phyloP scores from a whole-genome alignment of 805 yeast genomes.

The Metschnikowia henanensis region DNA sequence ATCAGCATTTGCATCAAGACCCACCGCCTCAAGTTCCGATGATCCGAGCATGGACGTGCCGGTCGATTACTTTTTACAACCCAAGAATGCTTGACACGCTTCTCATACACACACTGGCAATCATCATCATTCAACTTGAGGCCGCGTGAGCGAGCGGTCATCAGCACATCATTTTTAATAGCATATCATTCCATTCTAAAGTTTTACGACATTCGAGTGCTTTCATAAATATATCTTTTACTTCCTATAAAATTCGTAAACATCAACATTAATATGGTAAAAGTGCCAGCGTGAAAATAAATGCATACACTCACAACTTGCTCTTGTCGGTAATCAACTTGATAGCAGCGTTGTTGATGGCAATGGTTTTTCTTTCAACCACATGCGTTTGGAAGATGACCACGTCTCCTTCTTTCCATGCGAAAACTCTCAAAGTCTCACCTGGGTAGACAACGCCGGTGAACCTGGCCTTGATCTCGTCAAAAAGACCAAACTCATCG shows the following conservation, averaged over 20 bases:
- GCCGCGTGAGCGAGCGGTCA: no score
- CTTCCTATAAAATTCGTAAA: no score
- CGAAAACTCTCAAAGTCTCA: constrained; percentile 74
- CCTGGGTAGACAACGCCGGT: constrained; percentile 94
- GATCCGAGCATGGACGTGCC: background rate
- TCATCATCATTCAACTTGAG: no score
- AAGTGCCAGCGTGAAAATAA: background rate
- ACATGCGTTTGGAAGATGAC: constrained; percentile 81
- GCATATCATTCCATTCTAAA: no score
- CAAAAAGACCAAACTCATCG: constrained; percentile 79
- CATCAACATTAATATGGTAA: no score
- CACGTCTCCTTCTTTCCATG: constrained; percentile 78
- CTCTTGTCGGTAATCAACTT: constrained; percentile 48
- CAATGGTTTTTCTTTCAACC: constrained; percentile 73
- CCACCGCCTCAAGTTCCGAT: background rate
- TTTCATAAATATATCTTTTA: no score
- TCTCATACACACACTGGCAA: no score
- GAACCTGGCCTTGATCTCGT: constrained; percentile 87
- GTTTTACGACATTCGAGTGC: no score
- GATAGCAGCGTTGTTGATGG: constrained; percentile 85
- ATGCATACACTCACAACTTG: constrained; percentile 29
- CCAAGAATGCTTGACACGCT: no score
- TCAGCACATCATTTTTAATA: no score
- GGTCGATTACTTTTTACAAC: constrained; percentile 3
- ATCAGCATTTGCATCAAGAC: constrained; percentile 7